Percentiles rank a stretch among this genome's conserved stretches.
These are phyloP conservation scores for Trichoderma aggressivum DNA, from an alignment of 2,329 filamentous ascomycete genomes.

Conservation along the genomic window DNA sequence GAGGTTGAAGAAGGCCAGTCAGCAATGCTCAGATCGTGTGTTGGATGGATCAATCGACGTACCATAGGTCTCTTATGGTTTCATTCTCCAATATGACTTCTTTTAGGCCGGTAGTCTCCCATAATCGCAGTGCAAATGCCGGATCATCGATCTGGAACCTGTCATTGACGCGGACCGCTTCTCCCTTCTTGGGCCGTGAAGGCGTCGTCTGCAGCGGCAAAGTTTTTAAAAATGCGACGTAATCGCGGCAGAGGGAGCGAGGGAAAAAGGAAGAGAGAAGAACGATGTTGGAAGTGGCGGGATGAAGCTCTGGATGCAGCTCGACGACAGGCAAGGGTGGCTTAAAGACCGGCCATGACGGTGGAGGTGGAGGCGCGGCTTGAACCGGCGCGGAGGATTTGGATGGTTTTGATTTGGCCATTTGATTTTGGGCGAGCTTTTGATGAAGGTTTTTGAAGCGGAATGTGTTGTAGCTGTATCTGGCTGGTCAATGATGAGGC, in stretches of 20 bases:
- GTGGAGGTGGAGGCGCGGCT: slow-evolving; percentile 24
- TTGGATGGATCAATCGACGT: slow-evolving; percentile 24
- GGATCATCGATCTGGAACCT: slow-evolving; percentile 79
- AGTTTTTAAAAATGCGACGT: slow-evolving; percentile 66
- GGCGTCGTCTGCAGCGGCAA: slow-evolving; percentile 76
- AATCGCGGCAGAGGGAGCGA: slow-evolving; percentile 68
- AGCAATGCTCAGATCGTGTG: not conserved
- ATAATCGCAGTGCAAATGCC: slow-evolving; percentile 69
- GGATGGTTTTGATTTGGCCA: slow-evolving; percentile 35
- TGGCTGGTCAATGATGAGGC: not conserved
- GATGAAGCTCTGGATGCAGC: slow-evolving; percentile 56
- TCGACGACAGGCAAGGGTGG: slow-evolving; percentile 64
- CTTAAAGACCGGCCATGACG: slow-evolving; percentile 68
- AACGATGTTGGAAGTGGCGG: slow-evolving; percentile 60
- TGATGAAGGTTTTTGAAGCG: not conserved
- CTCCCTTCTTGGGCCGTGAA: slow-evolving; percentile 71
- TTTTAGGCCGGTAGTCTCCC: slow-evolving; percentile 72
- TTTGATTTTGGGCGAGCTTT: slow-evolving; percentile 19
- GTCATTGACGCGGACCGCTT: slow-evolving; percentile 84
- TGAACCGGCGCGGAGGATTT: slow-evolving; percentile 24
- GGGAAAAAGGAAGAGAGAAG: slow-evolving; percentile 74
- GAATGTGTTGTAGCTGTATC: not conserved
- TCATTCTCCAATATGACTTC: slow-evolving; percentile 50
- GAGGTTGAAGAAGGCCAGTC: not conserved
- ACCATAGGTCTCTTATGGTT: slow-evolving; percentile 44